Evolutionary conservation across 1,284 basidiomycete species (phyloP).

Genomic region (Athelia psychrophila): DNA sequence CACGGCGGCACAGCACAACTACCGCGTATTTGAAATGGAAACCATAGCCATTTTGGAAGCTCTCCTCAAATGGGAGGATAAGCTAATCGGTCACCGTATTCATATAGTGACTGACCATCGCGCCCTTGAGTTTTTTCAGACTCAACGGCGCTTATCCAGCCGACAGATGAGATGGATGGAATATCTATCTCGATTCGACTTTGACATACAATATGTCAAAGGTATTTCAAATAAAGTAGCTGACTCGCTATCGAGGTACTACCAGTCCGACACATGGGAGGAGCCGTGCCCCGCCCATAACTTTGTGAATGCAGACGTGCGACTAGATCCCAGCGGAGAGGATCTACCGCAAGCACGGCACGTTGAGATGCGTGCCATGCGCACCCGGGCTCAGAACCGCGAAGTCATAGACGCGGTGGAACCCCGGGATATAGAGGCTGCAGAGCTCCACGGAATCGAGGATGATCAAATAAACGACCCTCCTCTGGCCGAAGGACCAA

Average conservation of each 20-base stretch:
- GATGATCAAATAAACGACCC: background rate
- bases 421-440: background rate
- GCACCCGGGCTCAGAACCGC: no score
- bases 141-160: slow-evolving; percentile 13
- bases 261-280: slow-evolving; percentile 18
- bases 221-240: slow-evolving; percentile 30
- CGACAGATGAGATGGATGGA: slow-evolving; percentile 31
- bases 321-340: slow-evolving; percentile 23
- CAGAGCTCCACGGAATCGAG: background rate
- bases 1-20: slow-evolving; percentile 32
- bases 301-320: slow-evolving; percentile 23
- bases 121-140: slow-evolving; percentile 31
- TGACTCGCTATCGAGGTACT: slow-evolving; percentile 31
- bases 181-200: slow-evolving; percentile 30
- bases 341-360: slow-evolving; percentile 16
- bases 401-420: background rate
- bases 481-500: background rate
- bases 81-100: slow-evolving; percentile 27
- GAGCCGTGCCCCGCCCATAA: slow-evolving; percentile 18
- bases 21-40: slow-evolving; percentile 34
- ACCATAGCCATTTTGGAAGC: slow-evolving; percentile 34
- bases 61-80: slow-evolving; percentile 34
- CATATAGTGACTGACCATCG: slow-evolving; percentile 37
- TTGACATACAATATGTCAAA: slow-evolving; percentile 27
- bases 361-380: slow-evolving; percentile 1